A percentile compares a stretch with the other conserved stretches of the same genome.
Conservation (phyloP, 108 stramenopile species). For the Parietichytrium sp. region DNA sequence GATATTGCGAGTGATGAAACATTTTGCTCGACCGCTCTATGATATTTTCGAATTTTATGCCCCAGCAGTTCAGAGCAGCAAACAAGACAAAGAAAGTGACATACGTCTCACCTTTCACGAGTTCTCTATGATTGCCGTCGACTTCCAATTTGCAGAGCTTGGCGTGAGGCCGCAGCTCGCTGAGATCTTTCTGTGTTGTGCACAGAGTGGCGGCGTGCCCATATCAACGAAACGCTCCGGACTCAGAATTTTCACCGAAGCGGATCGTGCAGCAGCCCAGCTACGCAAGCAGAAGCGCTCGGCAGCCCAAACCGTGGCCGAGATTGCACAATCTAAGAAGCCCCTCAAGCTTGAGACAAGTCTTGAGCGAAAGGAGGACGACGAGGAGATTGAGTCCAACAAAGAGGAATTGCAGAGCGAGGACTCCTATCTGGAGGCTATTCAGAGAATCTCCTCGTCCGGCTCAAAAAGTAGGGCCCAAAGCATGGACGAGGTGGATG, state of each 20-base stretch:
- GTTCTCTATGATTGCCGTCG: not conserved
- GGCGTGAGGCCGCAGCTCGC: not conserved
- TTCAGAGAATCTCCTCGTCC: too few relatives aligned
- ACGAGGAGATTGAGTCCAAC: not conserved
- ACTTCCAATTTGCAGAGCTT: conserved; percentile 35
- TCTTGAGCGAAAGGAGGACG: too few relatives aligned
- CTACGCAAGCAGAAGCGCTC: not conserved
- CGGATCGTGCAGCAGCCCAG: not conserved
- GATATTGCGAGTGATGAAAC: not conserved
- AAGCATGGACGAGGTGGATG: too few relatives aligned
- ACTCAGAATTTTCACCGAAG: too few relatives aligned
- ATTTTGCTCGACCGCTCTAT: conserved; percentile 9
- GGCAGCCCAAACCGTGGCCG: not conserved
- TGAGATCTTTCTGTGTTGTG: conserved; percentile 6
- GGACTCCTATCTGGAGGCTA: not conserved
- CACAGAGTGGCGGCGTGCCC: too few relatives aligned
- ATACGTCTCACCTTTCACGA: not conserved
- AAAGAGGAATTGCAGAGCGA: not conserved
- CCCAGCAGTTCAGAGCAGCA: conserved; percentile 6
- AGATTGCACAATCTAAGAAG: too few relatives aligned
- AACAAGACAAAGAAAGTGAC: conserved; percentile 20
- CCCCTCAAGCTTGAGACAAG: too few relatives aligned
- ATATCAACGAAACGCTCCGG: too few relatives aligned
- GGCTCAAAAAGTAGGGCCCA: too few relatives aligned
- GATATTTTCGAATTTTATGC: conserved; percentile 34